Percentiles rank a stretch among this genome's conserved stretches.
Evolutionary conservation across 1,284 basidiomycete species (phyloP).

Genomic region (Fomes fomentarius): DNA sequence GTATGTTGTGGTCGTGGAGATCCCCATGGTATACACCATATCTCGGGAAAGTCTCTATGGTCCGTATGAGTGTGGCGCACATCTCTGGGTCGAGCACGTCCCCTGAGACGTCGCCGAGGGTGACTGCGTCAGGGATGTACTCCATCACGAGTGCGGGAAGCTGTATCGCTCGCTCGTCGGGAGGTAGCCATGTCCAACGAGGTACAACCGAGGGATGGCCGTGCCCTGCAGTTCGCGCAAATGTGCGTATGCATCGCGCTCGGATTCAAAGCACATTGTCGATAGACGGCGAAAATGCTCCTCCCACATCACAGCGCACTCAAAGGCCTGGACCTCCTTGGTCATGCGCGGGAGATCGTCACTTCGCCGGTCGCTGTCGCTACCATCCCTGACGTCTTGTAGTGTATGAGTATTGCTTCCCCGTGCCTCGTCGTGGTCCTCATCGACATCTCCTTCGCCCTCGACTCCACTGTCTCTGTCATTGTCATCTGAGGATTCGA

Average conservation of each 20-base stretch:
- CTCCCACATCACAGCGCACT: slow-evolving; percentile 3
- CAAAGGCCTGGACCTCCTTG: no score
- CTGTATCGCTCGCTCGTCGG: slow-evolving; percentile 4
- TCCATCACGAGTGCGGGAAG: slow-evolving; percentile 8
- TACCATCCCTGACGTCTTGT: no score
- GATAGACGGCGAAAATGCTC: neutral
- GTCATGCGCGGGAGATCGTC: no score
- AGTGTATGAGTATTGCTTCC: no score
- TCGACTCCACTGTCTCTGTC: no score
- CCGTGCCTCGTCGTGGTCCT: no score
- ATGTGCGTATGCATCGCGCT: slow-evolving; percentile 3
- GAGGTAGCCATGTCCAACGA: neutral
- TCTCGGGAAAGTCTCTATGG: neutral
- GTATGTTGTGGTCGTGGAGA: slow-evolving; percentile 1
- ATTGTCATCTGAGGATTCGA: neutral
- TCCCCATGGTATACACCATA: slow-evolving; percentile 5
- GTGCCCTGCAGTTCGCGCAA: slow-evolving; percentile 7
- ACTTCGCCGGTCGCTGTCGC: no score
- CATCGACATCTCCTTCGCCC: no score
- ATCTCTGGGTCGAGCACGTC: neutral
- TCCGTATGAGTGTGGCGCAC: slow-evolving; percentile 1
- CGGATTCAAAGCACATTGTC: neutral
- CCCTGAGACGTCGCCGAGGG: neutral
- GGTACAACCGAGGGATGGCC: slow-evolving; percentile 5
- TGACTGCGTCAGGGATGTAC: slow-evolving; percentile 12